Evolutionary conservation across 768 basidiomycete genomes (phyloP).

Genomic region (Roridomyces roridus): DNA sequence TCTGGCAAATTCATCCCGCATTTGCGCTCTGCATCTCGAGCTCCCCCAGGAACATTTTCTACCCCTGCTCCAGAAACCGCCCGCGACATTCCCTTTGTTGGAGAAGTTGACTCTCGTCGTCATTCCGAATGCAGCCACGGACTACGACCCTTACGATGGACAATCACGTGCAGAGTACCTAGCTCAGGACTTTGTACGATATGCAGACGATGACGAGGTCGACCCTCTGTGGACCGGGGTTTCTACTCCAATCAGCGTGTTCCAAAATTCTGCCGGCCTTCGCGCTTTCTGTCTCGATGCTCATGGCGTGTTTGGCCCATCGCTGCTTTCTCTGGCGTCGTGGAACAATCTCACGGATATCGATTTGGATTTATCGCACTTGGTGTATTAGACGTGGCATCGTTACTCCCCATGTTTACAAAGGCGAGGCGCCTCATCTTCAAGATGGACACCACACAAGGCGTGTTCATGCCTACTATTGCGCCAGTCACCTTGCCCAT

Average conservation of each 20-base stretch:
- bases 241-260: background rate
- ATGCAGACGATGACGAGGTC: no score
- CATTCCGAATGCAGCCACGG: no score
- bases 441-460: background rate
- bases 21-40: background rate
- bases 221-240: no score
- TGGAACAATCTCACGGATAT: constrained; percentile 1
- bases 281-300: background rate
- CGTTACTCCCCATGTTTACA: background rate
- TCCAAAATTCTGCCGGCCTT: background rate
- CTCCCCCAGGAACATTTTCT: background rate
- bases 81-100: no score
- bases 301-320: background rate
- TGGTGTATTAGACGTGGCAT: background rate
- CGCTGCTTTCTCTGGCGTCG: background rate
- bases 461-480: background rate
- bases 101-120: no score
- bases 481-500: background rate
- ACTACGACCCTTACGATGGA: background rate
- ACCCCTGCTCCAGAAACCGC: background rate
- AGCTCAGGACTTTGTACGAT: no score
- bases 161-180: background rate
- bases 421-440: background rate
- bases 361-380: background rate
- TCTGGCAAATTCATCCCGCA: background rate